phyloP scores from a whole-genome alignment of 2,329 filamentous ascomycete genomes.

The Hawksworthiomyces lignivorus region DNA sequence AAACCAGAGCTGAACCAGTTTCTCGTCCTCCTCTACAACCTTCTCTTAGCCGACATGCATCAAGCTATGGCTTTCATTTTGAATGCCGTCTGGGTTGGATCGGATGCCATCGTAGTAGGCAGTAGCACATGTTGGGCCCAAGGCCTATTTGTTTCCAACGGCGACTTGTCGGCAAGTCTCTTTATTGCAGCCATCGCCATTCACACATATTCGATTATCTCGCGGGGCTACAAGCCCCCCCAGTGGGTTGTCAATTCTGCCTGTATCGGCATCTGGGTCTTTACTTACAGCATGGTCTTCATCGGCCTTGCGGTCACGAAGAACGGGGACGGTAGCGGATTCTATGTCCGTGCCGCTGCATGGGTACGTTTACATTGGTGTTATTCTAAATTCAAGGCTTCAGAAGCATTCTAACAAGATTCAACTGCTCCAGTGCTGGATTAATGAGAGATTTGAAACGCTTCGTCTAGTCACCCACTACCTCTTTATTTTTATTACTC shows the following conservation, averaged over 20 bases:
- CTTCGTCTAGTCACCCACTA: conserved; percentile 55
- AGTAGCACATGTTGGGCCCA: conserved; percentile 44
- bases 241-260: conserved; percentile 33
- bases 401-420: too few relatives aligned
- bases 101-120: conserved; percentile 40
- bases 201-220: conserved; percentile 49
- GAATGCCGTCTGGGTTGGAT: conserved; percentile 42
- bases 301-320: conserved; percentile 26
- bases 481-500: conserved; percentile 48
- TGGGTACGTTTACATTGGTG: conserved; percentile 33
- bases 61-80: conserved; percentile 49
- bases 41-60: conserved; percentile 50
- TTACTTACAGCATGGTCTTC: conserved; percentile 39
- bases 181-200: conserved; percentile 51
- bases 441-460: conserved; percentile 41
- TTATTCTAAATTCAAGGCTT: too few relatives aligned
- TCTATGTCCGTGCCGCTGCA: conserved; percentile 47
- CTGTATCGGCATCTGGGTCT: conserved; percentile 39
- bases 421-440: conserved; percentile 63
- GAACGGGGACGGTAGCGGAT: conserved; percentile 21
- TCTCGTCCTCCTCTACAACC: conserved; percentile 51
- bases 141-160: conserved; percentile 50
- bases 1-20: conserved; percentile 41
- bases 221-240: conserved; percentile 39
- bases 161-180: conserved; percentile 48